Percentiles rank a stretch among this genome's conserved stretches.
Evolutionary conservation across 2,329 filamentous ascomycete genomes (phyloP).

Genomic region (Colletotrichum spaethianum): DNA sequence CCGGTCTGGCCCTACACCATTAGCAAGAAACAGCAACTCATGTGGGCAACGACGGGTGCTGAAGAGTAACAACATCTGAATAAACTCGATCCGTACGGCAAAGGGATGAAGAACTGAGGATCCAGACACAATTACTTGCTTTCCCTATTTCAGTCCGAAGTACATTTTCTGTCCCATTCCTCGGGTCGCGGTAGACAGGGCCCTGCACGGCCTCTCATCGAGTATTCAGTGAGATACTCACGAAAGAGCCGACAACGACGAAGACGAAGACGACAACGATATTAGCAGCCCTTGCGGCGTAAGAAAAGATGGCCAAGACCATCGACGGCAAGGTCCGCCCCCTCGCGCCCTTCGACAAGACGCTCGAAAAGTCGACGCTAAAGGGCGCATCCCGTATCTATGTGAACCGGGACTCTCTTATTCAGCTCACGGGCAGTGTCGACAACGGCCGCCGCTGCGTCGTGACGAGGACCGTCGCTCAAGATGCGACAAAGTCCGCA

Average conservation of each 20-base stretch:
- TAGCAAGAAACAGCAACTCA: conserved; percentile 4
- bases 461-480: conserved; percentile 51
- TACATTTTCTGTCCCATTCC: background rate
- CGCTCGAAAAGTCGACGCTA: conserved; percentile 58
- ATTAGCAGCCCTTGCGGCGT: background rate
- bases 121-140: background rate
- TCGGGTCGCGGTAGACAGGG: background rate
- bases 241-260: background rate
- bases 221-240: background rate
- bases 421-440: conserved; percentile 59
- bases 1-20: conserved; percentile 24
- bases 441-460: conserved; percentile 60
- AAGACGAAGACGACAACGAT: background rate
- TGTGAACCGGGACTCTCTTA: conserved; percentile 62
- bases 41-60: conserved; percentile 13
- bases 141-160: background rate
- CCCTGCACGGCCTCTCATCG: background rate
- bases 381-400: conserved; percentile 63
- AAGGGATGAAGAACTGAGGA: background rate
- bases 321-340: conserved; percentile 55
- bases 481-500: conserved; percentile 40
- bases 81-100: background rate
- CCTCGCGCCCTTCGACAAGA: conserved; percentile 53
- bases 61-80: background rate
- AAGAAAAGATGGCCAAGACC: conserved; percentile 45